phyloP scores from a whole-genome alignment of 148 eudicot genomes.

The Agrostemma githago region DNA sequence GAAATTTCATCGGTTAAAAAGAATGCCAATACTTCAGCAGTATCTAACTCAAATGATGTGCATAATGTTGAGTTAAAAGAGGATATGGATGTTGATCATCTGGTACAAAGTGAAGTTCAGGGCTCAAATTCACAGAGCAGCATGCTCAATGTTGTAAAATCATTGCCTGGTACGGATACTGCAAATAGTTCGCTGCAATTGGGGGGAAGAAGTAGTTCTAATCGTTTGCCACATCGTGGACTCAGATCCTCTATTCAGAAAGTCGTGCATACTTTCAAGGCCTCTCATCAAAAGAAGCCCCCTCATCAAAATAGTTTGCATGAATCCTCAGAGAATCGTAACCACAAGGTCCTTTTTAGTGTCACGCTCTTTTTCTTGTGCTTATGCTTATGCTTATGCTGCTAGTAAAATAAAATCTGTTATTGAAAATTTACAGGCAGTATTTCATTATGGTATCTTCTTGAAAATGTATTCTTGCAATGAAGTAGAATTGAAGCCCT shows the following conservation, averaged over 20 bases:
- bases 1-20: conserved; percentile 5
- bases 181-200: conserved; percentile 9
- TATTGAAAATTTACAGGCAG: conserved; percentile 11
- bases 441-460: conserved; percentile 23
- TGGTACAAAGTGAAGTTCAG: conserved; percentile 5
- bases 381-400: background rate
- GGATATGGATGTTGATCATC: conserved; percentile 12
- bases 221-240: conserved; percentile 19
- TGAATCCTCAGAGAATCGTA: conserved; percentile 7
- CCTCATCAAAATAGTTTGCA: conserved; percentile 4
- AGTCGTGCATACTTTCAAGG: conserved; percentile 26
- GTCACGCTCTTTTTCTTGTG: background rate
- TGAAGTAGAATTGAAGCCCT: conserved; percentile 33
- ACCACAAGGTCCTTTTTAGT: conserved; percentile 19
- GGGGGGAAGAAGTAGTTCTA: conserved; percentile 18
- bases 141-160: background rate
- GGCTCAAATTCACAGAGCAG: conserved; percentile 13
- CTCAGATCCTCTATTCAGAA: conserved; percentile 30
- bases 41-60: conserved; percentile 8
- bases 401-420: conserved; percentile 8
- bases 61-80: conserved; percentile 17
- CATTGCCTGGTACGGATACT: conserved; percentile 14
- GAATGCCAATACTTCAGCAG: conserved; percentile 8
- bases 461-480: conserved; percentile 26
- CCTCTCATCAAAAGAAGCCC: conserved; percentile 27